Evolutionary conservation across 768 basidiomycete species (phyloP), one percentile per base, ranked within the genome.

Genomic region (Trametes cinnabarina): DNA sequence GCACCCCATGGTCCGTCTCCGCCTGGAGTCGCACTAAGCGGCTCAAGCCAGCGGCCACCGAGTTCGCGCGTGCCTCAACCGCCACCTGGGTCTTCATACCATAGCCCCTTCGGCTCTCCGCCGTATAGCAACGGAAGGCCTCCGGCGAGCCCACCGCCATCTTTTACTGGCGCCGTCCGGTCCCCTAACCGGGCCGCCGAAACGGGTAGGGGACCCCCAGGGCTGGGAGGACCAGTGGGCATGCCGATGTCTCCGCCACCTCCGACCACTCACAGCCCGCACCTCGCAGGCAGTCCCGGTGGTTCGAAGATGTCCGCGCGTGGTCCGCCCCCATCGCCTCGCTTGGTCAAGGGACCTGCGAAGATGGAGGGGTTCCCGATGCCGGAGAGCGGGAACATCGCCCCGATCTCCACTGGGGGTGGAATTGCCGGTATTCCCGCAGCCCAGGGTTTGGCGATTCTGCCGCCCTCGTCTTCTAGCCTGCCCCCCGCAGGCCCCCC

Each of bases 231-330:
- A 37, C 64, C 52, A 26, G 52, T 28, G 15, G 43, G 53, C 23
- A 47, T 55, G 44, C 53, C 53, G 2, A n/a, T 49, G 23, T 61
- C 58, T 2, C 63, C 58, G 4, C 63, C 66, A 6, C 56, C 59
- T 3, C 58, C 59, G 1, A 14, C 44, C 9, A 19, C 54, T 25
- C 42, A 39, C n/a, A 62, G 58, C 51, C 63, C 62, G 17, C 47
- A 43, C 37, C 35, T 54, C 23, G 39, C 30, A 3, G 54, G 57
- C 19, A 65, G 62, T 46, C 60, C 64, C 1, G 63, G 64, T 23
- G 63, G 64, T 28, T 58, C 65, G 26, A 55, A 63, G 57, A 22
- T 47, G 10, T 35, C 58, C 8, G 35, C 52, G 12, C 20, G 53
- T 3, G 54, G n/a, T 4, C 50, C 60, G 4, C 52, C 63, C 3